Evolutionary conservation across 805 yeast species (phyloP).

Genomic region (Lipomyces mesembrius): DNA sequence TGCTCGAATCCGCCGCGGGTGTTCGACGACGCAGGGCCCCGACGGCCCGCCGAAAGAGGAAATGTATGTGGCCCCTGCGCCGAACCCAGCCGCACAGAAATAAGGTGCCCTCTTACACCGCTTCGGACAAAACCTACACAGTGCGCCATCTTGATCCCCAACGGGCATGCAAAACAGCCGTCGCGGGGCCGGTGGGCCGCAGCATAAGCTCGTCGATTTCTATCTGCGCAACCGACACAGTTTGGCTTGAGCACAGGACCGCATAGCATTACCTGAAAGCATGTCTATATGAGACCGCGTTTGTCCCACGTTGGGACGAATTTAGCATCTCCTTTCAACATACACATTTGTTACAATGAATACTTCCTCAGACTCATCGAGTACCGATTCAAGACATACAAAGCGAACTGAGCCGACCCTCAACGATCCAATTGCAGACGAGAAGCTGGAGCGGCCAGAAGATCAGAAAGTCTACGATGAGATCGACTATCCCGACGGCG

Average conservation of each 20-base stretch:
- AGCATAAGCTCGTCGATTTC: not conserved
- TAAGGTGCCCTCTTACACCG: no score
- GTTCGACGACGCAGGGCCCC: no score
- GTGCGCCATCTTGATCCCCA: not conserved
- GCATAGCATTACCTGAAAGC: not conserved
- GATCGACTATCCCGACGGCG: slow-evolving; percentile 55
- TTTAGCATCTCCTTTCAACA: not conserved
- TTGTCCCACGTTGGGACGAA: not conserved
- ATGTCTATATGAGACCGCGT: not conserved
- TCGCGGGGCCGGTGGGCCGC: slow-evolving; percentile 6
- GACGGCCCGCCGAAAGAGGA: no score
- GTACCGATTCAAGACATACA: not conserved
- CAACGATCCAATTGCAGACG: not conserved
- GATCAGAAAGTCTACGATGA: slow-evolving; percentile 24
- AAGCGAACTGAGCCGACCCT: not conserved
- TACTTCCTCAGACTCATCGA: not conserved
- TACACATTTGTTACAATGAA: not conserved
- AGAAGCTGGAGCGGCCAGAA: slow-evolving; percentile 5
- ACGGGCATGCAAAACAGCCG: not conserved
- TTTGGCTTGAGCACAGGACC: not conserved
- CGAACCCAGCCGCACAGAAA: no score
- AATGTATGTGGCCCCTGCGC: no score
- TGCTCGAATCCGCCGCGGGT: no score
- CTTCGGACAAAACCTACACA: no score
- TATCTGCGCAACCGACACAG: not conserved